phyloP scores from a whole-genome alignment of 306 rosid genomes.

The Gastrolobium villosum region DNA sequence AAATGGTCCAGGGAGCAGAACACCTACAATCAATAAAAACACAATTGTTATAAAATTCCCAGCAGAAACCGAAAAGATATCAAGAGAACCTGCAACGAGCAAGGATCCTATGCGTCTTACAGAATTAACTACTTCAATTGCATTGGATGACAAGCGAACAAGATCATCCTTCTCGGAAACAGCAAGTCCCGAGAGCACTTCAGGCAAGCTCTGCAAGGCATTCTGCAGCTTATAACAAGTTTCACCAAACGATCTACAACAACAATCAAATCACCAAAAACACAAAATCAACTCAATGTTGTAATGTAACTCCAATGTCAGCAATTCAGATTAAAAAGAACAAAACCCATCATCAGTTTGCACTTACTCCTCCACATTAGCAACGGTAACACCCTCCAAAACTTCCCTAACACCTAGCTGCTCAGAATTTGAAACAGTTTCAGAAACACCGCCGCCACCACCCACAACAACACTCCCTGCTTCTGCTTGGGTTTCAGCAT shows the following conservation, averaged over 20 bases:
- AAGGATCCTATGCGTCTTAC: constrained; percentile 58
- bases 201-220: constrained; percentile 58
- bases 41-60: constrained; percentile 2
- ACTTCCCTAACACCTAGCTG: constrained; percentile 56
- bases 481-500: constrained; percentile 65
- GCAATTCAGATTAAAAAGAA: constrained; percentile 13
- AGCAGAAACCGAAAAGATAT: not conserved
- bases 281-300: constrained; percentile 22
- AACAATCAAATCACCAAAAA: constrained; percentile 42
- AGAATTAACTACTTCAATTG: constrained; percentile 63
- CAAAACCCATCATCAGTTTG: constrained; percentile 41
- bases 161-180: constrained; percentile 64
- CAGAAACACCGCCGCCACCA: constrained; percentile 32
- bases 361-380: constrained; percentile 84
- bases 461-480: constrained; percentile 23
- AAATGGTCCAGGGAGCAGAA: constrained; percentile 63
- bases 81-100: constrained; percentile 11
- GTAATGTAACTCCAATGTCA: constrained; percentile 20
- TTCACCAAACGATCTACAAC: constrained; percentile 79
- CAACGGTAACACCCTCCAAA: constrained; percentile 61
- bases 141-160: constrained; percentile 55
- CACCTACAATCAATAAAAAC: constrained; percentile 62
- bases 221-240: constrained; percentile 63
- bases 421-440: constrained; percentile 51
- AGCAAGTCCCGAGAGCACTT: constrained; percentile 50